These are phyloP conservation scores for Trametopsis cervina DNA, from an alignment of 768 basidiomycete genomes.

Conservation along the genomic window DNA sequence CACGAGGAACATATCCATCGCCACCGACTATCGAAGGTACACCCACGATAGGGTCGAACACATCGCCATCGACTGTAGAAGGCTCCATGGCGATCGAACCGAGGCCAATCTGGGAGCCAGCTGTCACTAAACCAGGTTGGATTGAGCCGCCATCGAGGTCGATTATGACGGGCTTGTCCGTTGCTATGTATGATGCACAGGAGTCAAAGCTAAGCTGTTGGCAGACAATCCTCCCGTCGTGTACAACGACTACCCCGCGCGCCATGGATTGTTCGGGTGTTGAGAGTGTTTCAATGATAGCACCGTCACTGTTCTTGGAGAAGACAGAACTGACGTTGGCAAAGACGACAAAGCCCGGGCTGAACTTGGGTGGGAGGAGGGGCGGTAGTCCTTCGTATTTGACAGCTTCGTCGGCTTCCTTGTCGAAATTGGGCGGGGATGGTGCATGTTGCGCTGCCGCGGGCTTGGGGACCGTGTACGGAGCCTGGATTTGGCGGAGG, in stretches of 20 bases:
- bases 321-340: conserved; percentile 41
- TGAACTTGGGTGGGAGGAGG: conserved; percentile 32
- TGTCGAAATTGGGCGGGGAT: conserved; percentile 46
- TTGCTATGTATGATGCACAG: conserved; percentile 5
- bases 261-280: not conserved
- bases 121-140: conserved; percentile 55
- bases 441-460: conserved; percentile 43
- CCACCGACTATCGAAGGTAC: conserved; percentile 36
- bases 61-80: conserved; percentile 55
- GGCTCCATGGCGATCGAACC: conserved; percentile 53
- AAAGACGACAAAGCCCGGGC: conserved; percentile 40
- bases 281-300: conserved; percentile 8
- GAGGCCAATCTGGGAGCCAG: conserved; percentile 54
- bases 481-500: conserved; percentile 48
- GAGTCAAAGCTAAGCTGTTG: conserved; percentile 21
- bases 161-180: conserved; percentile 22
- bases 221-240: conserved; percentile 49
- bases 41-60: conserved; percentile 37
- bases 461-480: conserved; percentile 38
- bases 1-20: conserved; percentile 41
- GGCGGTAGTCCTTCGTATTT: conserved; percentile 67
- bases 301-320: conserved; percentile 7
- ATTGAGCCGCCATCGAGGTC: conserved; percentile 63
- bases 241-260: conserved; percentile 38
- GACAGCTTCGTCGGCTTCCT: conserved; percentile 51